Conservation (phyloP, 2,329 filamentous ascomycete species). For the Aspergillus chevalieri region DNA sequence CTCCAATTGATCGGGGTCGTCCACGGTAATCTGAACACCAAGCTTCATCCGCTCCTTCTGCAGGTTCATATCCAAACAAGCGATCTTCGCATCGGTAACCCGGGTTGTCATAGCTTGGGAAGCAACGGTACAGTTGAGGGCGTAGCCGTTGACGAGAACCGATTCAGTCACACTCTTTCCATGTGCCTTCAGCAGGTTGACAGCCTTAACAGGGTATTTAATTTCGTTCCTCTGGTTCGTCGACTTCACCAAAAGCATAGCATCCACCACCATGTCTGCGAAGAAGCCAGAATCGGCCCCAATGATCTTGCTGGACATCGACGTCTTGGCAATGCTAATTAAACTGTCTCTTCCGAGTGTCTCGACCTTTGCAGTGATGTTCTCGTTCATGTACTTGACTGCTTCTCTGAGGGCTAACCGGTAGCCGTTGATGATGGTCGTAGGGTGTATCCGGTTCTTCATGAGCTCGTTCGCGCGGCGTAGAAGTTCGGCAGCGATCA, state of each 20-base stretch:
- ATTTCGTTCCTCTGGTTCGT: constrained; percentile 83
- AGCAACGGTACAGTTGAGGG: constrained; percentile 95
- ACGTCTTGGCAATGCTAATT: constrained; percentile 93
- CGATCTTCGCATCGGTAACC: constrained; percentile 91
- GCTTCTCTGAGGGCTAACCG: constrained; percentile 90
- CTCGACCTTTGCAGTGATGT: constrained; percentile 93
- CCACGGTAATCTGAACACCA: constrained; percentile 95
- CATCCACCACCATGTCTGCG: constrained; percentile 93
- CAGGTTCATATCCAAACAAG: constrained; percentile 93
- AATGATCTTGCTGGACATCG: constrained; percentile 99
- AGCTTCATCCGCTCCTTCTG: constrained; percentile 99
- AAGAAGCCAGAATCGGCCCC: constrained; percentile 95
- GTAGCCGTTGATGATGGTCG: constrained; percentile 98
- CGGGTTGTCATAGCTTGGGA: constrained; percentile 96
- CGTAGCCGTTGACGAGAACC: constrained; percentile 88
- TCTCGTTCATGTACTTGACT: constrained; percentile 98
- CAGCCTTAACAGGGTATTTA: constrained; percentile 98
- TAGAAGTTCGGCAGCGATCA: constrained; percentile 93
- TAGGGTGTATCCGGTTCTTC: constrained; percentile 99
- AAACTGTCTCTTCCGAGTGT: constrained; percentile 83
- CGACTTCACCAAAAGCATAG: constrained; percentile 88
- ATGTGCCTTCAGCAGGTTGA: constrained; percentile 97
- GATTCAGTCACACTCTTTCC: constrained; percentile 89
- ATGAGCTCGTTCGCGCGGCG: constrained; percentile 93
- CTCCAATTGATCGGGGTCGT: constrained; percentile 94